phyloP scores from a whole-genome alignment of 352 stramenopile genomes.

The Thraustotheca clavata region DNA sequence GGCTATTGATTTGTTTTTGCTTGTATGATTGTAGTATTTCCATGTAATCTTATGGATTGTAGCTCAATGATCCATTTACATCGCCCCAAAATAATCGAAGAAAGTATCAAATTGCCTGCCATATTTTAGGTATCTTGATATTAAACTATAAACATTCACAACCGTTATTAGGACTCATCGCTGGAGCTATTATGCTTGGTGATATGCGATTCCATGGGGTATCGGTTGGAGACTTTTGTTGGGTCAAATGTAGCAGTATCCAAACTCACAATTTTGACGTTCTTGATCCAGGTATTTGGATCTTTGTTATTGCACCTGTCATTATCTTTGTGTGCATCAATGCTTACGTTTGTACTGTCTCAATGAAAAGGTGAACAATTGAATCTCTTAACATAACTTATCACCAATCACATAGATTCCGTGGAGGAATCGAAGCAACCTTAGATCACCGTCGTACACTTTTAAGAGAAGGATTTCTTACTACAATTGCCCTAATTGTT shows the following conservation, averaged over 20 bases:
- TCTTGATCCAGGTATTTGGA: slow-evolving; percentile 37
- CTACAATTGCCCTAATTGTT: slow-evolving; percentile 52
- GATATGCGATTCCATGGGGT: slow-evolving; percentile 45
- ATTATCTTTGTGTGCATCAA: slow-evolving; percentile 44
- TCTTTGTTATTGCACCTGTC: slow-evolving; percentile 58
- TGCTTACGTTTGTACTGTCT: slow-evolving; percentile 59
- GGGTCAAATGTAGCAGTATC: slow-evolving; percentile 44
- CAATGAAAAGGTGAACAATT: slow-evolving; percentile 11
- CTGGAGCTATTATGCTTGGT: slow-evolving; percentile 8
- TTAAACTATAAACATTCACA: neutral
- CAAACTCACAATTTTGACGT: slow-evolving; percentile 30
- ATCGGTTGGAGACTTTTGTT: slow-evolving; percentile 61
- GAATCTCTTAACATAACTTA: neutral
- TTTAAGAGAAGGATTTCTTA: slow-evolving; percentile 61
- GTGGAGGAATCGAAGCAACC: slow-evolving; percentile 46
- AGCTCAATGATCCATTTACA: slow-evolving; percentile 80
- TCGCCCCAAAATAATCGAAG: slow-evolving; percentile 54
- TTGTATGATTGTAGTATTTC: slow-evolving; percentile 28
- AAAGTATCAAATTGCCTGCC: slow-evolving; percentile 52
- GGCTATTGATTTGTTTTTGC: slow-evolving; percentile 57
- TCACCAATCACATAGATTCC: slow-evolving; percentile 39
- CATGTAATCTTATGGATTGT: neutral
- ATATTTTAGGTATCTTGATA: slow-evolving; percentile 27
- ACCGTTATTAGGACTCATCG: neutral
- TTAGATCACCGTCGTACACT: slow-evolving; percentile 45